A percentile compares a stretch with the other conserved stretches of the same genome.
phyloP scores from a whole-genome alignment of 2,329 filamentous ascomycete genomes.

The Aphanoascus verrucosus region DNA sequence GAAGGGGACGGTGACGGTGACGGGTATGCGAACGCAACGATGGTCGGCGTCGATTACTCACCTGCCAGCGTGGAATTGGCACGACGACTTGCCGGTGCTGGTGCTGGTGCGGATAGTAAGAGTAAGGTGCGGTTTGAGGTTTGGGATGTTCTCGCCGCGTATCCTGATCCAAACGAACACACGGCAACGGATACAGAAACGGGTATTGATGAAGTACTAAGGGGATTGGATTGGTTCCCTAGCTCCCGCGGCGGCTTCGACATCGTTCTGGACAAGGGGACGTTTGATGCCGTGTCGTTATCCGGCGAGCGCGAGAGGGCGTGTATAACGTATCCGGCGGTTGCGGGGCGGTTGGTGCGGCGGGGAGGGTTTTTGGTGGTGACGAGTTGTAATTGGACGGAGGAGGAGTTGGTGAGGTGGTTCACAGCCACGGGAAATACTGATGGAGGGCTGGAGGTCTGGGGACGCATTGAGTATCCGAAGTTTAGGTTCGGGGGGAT shows the following conservation, averaged over 20 bases:
- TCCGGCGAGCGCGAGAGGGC: conserved; percentile 42
- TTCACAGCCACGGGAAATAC: conserved; percentile 47
- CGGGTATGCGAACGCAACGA: conserved; percentile 54
- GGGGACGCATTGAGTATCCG: conserved; percentile 64
- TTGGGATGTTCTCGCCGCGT: conserved; percentile 52
- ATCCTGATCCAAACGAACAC: no score
- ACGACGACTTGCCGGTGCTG: conserved; percentile 43
- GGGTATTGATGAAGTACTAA: conserved; percentile 11
- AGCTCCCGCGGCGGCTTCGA: conserved; percentile 59
- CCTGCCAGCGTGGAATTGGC: conserved; percentile 64
- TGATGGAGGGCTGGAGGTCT: conserved; percentile 45
- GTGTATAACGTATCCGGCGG: conserved; percentile 63
- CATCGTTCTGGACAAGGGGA: conserved; percentile 93
- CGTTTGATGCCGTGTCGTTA: conserved; percentile 90
- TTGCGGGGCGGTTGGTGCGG: conserved; percentile 58
- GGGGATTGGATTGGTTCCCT: conserved; percentile 30
- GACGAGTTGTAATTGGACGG: conserved; percentile 98
- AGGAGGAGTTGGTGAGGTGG: conserved; percentile 71
- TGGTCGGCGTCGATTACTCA: conserved; percentile 87
- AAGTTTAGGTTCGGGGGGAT: conserved; percentile 82
- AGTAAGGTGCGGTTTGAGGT: conserved; percentile 49
- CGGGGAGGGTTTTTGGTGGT: conserved; percentile 65
- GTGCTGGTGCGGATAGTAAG: conserved; percentile 36
- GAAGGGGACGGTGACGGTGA: conserved; percentile 48
- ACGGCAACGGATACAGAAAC: background rate